Base-by-base conservation (phyloP, 1,284 basidiomycete species). In the Malassezia sp. region DNA sequence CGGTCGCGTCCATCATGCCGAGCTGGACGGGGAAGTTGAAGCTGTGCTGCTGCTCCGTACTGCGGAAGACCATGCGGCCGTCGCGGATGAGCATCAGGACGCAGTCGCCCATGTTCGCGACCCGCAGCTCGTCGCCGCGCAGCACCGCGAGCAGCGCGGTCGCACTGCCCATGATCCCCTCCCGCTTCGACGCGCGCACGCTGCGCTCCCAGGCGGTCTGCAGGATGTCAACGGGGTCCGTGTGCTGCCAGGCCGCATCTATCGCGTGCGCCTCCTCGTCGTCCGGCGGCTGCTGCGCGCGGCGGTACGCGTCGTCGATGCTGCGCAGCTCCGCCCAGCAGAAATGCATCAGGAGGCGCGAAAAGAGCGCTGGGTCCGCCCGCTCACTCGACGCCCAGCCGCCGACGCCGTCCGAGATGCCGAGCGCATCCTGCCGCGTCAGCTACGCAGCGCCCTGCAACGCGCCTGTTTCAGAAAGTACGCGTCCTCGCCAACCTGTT, bases 51-150 rank as follows among this genome's bases (percentile, higher is more conserved):
- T 93, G 91, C 72, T 95, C 90, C 45, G 85, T 79, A 35, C 81
- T 85, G 31, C 88, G 77, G 80, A 89, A 93, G 3, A 83, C 79
- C 31, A 91, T 78, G 52, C 80, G 76, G 12, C 83, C 81, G 4
- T 78, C 77, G 5, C 87, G 78, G 22, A 93, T 79, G 31, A 91
- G 76, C 76, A 87, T 82, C 18, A 84, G 80, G 10, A 64, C 62
- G 66, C 86, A 91, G 70, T 96, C 90, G 17, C 90, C 90, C 7
- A 96, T 72, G 62, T 95, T 89, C 1, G 89, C 90, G 26, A 96
- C 82, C 42, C 81, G 79, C 33, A 95, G 76, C 39, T 88, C 81
- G 9, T 85, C 82, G 45, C 83, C 79, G 33, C 78, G 71, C 14
- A 80, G 70, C 22, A 79, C 60, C 0, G 78, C 78, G 4, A 79